Base-by-base conservation (phyloP, 805 yeast genomes). In the Ogataea haglerorum region DNA sequence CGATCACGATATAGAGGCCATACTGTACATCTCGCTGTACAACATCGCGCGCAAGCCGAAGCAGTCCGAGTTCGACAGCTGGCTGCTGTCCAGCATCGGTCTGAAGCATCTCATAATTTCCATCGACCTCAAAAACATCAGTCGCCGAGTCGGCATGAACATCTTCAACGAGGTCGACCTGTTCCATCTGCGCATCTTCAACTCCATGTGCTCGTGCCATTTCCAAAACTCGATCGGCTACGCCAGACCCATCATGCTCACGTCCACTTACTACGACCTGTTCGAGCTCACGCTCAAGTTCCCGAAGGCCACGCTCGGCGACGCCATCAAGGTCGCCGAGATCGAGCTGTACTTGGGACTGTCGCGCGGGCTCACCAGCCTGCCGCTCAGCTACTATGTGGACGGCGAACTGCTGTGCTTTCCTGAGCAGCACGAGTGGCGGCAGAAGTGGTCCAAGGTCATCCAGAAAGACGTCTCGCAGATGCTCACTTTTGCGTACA, bases 1-100 rank as follows among this genome's bases (percentile, higher is more conserved):
- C 4, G 81, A 75, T 48, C 80, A 75, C 55, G 84, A 78, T 49
- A 69, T 77, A 25, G 85, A 78, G 51, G 82, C 81, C 0, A 68
- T 78, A 7, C 50, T 78, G 19, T 78, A 78, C 50, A 66, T 78
- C 37, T 68, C 78, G 15, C 57, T 74, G 54, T 78, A 75, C 53
- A 74, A 75, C 47, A 69, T 76, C 33, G 73, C 80, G 2, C 62
- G 80, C 46, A 76, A 75, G 45, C 73, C 79, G 3, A 61, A 67
- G 35, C 82, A 77, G 50, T 62, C 71, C n/a, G 68, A 69, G 37
- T 62, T 74, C 46, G 78, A 78, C 54, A 65, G 72, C 13, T 70
- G 81, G 73, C 58, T 73, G 8, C 48, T 76, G n/a, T 71, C 78
- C 2, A 72, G 74, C 25, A 67, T 71, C 44, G 82, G 78, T 0